Conservation (phyloP, 2,329 filamentous ascomycete genomes). For the Arthrobotrys conoides region DNA sequence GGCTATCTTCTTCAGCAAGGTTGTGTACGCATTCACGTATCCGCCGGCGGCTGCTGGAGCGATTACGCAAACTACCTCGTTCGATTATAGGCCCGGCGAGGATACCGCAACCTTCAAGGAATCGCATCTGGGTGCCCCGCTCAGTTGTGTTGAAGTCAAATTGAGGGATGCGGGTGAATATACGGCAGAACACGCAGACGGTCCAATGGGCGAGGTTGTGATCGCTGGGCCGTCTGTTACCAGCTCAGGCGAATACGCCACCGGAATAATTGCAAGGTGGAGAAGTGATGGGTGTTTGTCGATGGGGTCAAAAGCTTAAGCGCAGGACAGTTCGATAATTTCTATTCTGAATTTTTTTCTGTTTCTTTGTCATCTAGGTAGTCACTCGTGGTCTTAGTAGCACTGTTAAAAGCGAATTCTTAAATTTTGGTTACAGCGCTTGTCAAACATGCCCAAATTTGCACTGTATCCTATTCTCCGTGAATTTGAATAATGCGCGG, state of each 20-base stretch:
- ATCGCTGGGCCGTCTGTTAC: constrained; percentile 62
- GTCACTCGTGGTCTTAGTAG: background rate
- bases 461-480: background rate
- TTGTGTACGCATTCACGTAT: constrained; percentile 87
- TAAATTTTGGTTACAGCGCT: background rate
- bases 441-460: no score
- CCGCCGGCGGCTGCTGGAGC: constrained; percentile 84
- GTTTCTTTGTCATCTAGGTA: background rate
- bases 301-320: constrained; percentile 44
- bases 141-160: constrained; percentile 74
- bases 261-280: constrained; percentile 55
- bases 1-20: constrained; percentile 81
- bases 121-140: constrained; percentile 40
- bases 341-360: background rate
- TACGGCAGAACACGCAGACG: constrained; percentile 69
- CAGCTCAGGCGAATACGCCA: constrained; percentile 43
- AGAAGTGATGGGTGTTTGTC: constrained; percentile 55
- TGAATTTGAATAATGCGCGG: no score
- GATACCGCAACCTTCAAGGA: constrained; percentile 78
- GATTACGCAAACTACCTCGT: constrained; percentile 86
- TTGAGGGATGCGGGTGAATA: constrained; percentile 75
- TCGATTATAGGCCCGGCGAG: constrained; percentile 86
- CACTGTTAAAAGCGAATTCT: background rate
- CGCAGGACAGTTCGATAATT: background rate
- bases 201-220: constrained; percentile 63